These are phyloP conservation scores for Zygotorulaspora florentina DNA, from an alignment of 805 yeast genomes.

Conservation along the genomic window DNA sequence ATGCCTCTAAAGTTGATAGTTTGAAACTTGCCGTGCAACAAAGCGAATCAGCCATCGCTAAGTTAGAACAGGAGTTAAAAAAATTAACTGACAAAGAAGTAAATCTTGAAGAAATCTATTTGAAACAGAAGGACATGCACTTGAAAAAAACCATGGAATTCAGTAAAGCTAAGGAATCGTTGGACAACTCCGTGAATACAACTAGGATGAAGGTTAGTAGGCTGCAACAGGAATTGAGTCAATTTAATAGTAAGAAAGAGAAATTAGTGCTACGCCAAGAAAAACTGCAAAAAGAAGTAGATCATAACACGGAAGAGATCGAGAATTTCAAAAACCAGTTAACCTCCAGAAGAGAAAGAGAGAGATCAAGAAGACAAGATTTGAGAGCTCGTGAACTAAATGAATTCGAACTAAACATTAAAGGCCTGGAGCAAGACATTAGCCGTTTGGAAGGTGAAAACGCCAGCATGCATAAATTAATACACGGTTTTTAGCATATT, in stretches of 20 bases:
- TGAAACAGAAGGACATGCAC: slow-evolving; percentile 35
- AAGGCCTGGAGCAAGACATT: slow-evolving; percentile 35
- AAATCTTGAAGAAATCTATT: slow-evolving; percentile 35
- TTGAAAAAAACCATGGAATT: slow-evolving; percentile 34
- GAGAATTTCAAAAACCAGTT: slow-evolving; percentile 25
- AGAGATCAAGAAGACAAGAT: slow-evolving; percentile 24
- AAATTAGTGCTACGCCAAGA: slow-evolving; percentile 20
- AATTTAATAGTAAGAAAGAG: slow-evolving; percentile 22
- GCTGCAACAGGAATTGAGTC: slow-evolving; percentile 22
- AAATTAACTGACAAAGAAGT: slow-evolving; percentile 15
- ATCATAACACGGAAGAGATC: slow-evolving; percentile 22
- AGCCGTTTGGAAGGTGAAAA: slow-evolving; percentile 32
- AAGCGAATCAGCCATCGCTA: slow-evolving; percentile 35
- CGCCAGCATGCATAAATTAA: slow-evolving; percentile 21
- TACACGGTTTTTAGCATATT: slow-evolving; percentile 7
- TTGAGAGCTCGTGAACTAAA: slow-evolving; percentile 26
- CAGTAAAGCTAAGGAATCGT: slow-evolving; percentile 24
- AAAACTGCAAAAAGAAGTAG: slow-evolving; percentile 27
- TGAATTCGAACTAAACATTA: slow-evolving; percentile 30
- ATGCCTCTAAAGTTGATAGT: slow-evolving; percentile 47
- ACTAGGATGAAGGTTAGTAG: slow-evolving; percentile 14
- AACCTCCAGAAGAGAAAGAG: slow-evolving; percentile 18
- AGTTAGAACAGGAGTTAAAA: slow-evolving; percentile 23
- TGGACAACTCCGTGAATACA: slow-evolving; percentile 15
- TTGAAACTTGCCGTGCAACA: slow-evolving; percentile 40